Evolutionary conservation across 208 protist genomes (phyloP).

Genomic region (Acanthamoeba divionensis): DNA sequence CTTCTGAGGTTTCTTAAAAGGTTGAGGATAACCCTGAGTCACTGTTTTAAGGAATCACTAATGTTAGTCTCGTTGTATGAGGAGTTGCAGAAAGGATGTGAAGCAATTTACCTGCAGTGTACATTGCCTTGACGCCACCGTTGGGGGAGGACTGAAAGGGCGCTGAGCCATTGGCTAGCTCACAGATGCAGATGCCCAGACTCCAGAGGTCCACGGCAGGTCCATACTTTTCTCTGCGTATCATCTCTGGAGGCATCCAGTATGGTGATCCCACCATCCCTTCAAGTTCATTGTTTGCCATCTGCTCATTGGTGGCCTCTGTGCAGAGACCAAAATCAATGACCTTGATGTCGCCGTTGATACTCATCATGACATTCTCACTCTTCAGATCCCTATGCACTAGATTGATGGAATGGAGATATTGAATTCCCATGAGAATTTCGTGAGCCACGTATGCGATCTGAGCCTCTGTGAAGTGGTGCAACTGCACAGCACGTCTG

Average conservation of each 20-base stretch:
- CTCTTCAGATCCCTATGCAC: slow-evolving; percentile 63
- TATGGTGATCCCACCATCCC: slow-evolving; percentile 45
- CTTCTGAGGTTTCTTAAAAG: slow-evolving; percentile 3
- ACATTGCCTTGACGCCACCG: slow-evolving; percentile 7
- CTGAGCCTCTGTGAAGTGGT: slow-evolving; percentile 1
- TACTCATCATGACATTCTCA: slow-evolving; percentile 63
- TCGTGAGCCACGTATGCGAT: slow-evolving; percentile 19
- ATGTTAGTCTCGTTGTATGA: not conserved
- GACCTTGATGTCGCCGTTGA: not conserved
- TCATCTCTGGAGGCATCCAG: slow-evolving; percentile 45
- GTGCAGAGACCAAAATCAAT: slow-evolving; percentile 38
- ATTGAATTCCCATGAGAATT: slow-evolving; percentile 40
- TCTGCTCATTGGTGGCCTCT: not conserved
- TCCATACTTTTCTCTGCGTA: not conserved
- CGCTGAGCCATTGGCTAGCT: not conserved
- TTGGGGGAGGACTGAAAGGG: not conserved
- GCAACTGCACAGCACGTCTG: not conserved
- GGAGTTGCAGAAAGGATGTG: not conserved
- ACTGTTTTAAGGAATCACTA: not conserved
- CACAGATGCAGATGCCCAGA: not conserved
- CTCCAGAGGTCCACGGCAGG: not conserved
- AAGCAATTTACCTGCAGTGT: not conserved
- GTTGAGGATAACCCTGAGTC: not conserved
- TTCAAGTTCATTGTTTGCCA: not conserved
- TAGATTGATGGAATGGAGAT: slow-evolving; percentile 55